Evolutionary conservation across 768 basidiomycete species (phyloP), one percentile per base, ranked within the genome.

Genomic region (Tylopilus plumbeoviolaceoides): DNA sequence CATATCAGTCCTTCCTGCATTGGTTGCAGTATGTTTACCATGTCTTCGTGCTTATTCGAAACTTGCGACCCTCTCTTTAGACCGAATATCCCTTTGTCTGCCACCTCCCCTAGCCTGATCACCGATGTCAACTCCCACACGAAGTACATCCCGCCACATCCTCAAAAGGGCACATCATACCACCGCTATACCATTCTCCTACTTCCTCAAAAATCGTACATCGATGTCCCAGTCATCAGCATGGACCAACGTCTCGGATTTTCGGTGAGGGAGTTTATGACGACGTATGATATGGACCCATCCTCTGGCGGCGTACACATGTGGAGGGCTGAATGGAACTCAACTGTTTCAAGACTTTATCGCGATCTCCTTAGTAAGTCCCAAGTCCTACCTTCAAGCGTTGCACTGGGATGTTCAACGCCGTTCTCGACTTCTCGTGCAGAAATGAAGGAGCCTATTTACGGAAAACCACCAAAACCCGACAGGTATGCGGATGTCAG

Each of bases 121-220:
- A 59, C 70, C 4, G 62, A 75, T 35, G 62, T 77, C 48, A 73
- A 80, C 56, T 68, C 75, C 1, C 87, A 89, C 66, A 88, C 87
- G 7, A 72, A 73, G 23, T 98, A 95, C 69, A 75, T 95, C 57
- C 89, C 95, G 6, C 97, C 95, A 5, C 93, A 97, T 59, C 95
- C 95, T 4, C 89, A 92, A 65, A 80, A 80, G 35, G 93, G 94
- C 46, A 87, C 93, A 11, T 82, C 83, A 0, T 93, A 91, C 70
- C 95, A 99, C 71, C 91, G 95, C 56, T 97, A 95, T 68, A 80
- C 83, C 9, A 59, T 87, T 41, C 73, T 95, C 27, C 73, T 95
- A 27, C 76, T 95, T 44, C 84, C 82, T 10, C 92, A 95, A 60
- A 75, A 80, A 65, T 82, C 38, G 63, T 51, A 48, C 1, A 49